Evolutionary conservation across 1,284 basidiomycete genomes (phyloP).

Genomic region (Irpex rosettiformis): DNA sequence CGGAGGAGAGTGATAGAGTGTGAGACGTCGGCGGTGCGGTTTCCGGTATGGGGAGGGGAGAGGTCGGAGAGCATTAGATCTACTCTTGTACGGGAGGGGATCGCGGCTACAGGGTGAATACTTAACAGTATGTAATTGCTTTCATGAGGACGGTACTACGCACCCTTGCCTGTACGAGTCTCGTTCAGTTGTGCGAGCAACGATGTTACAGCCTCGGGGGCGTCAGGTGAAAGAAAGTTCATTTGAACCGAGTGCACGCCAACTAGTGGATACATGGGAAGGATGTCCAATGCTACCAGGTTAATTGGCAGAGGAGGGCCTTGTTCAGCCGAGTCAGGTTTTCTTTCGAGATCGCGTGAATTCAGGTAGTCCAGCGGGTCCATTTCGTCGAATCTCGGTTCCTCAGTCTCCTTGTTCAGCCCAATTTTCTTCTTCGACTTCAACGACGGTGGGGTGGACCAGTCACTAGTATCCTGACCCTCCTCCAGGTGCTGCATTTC

Average conservation of each 20-base stretch:
- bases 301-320: background rate
- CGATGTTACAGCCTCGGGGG: conserved; percentile 43
- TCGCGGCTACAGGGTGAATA: background rate
- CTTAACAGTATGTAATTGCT: background rate
- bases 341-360: background rate
- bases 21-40: conserved; percentile 45
- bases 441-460: background rate
- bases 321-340: background rate
- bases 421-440: background rate
- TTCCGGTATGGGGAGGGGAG: conserved; percentile 70
- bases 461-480: background rate
- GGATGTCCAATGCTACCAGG: conserved; percentile 73
- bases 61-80: conserved; percentile 79
- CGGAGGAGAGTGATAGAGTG: background rate
- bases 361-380: conserved; percentile 10
- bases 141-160: background rate
- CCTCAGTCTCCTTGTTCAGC: background rate
- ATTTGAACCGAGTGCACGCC: conserved; percentile 69
- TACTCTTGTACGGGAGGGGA: conserved; percentile 40
- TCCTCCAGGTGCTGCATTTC: background rate
- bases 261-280: conserved; percentile 62
- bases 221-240: conserved; percentile 68
- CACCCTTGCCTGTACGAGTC: conserved; percentile 1
- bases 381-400: background rate
- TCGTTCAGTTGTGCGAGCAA: conserved; percentile 37